Base-by-base conservation (phyloP, 106 monocot species). In the Dactylorhiza incarnata region DNA sequence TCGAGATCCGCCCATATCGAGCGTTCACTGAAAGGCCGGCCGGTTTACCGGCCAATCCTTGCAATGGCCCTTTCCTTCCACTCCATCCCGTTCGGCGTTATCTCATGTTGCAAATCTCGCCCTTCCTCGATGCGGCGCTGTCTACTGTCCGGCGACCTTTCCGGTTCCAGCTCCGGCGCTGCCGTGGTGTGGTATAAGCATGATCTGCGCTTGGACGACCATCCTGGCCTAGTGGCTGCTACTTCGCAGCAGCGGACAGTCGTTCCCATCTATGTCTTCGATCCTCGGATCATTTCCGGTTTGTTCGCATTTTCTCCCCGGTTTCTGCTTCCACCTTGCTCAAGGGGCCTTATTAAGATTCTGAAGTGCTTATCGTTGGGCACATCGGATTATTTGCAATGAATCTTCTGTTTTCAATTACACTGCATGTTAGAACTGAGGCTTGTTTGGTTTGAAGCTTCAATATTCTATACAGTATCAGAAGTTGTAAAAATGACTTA, bases 101-200 rank as follows among this genome's bases (percentile, higher is more conserved):
- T 20, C 53, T 44, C 2, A 66, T 63, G 74, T 6, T 10, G 19
- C 29, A 49, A 26, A 14, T 51, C 44, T 45, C 45, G 66, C 37
- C 37, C 17, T 63, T 51, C 54, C 15, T 20, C 23, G 11, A 53
- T 5, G 48, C 49, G 75, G 74, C 68, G 46, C 20, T 25, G 52
- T 1, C 49, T 72, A 49, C 49, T 48, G 47, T 50, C 68, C 7
- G 62, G 22, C 14, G 20, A 48, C 23, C 9, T 45, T 22, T 7
- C 68, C 48, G 68, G 68, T 50, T 48, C 49, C 22, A 9, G 45
- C 65, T 15, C 29, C 43, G 79, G 79, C 45, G 68, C 80, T 66
- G 74, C 75, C 15, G 75, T 80, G 9, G 80, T 80, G 47, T 80
- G 80, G 80, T 55, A 74, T 43, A 80, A 80, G 68, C 65, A 69